Conservation (phyloP, 208 protist genomes). For the Vickermania spadyakhi region DNA sequence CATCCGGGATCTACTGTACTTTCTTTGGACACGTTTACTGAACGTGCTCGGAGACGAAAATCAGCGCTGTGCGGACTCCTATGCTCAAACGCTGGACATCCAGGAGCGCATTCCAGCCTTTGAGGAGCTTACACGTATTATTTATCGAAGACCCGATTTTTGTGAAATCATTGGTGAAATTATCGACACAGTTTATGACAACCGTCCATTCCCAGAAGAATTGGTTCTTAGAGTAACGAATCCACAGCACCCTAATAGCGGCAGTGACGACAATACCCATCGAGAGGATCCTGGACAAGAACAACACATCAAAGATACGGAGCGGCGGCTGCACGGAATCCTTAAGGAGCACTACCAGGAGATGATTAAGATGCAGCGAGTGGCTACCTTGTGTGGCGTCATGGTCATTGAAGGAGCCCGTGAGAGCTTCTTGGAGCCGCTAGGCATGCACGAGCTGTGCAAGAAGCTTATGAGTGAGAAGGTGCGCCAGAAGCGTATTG, state of each 20-base stretch:
- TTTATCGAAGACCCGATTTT: constrained; percentile 72
- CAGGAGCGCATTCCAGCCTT: constrained; percentile 59
- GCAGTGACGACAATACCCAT: background rate
- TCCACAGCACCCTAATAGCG: background rate
- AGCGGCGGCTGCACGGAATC: constrained; percentile 9
- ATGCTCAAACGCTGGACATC: constrained; percentile 61
- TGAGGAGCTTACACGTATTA: constrained; percentile 54
- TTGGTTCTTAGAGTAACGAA: constrained; percentile 10
- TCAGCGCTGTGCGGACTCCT: constrained; percentile 51
- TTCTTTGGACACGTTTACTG: constrained; percentile 38
- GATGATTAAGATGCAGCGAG: constrained; percentile 45
- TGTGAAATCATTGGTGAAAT: constrained; percentile 72
- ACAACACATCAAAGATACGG: background rate
- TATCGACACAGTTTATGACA: constrained; percentile 32
- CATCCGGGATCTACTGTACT: constrained; percentile 12
- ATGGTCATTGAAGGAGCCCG: constrained; percentile 72
- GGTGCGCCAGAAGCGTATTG: constrained; percentile 47
- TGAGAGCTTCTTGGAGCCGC: constrained; percentile 72
- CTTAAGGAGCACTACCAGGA: constrained; percentile 25
- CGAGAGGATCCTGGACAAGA: background rate
- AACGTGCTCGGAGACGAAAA: constrained; percentile 59
- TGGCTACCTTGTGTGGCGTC: constrained; percentile 43
- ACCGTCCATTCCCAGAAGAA: constrained; percentile 15
- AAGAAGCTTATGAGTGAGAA: constrained; percentile 55
- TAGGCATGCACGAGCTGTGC: constrained; percentile 70